Percentiles rank a stretch among this genome's conserved stretches.
These are phyloP conservation scores for Claviceps monticola DNA, from an alignment of 2,329 filamentous ascomycete genomes.

Conservation along the genomic window DNA sequence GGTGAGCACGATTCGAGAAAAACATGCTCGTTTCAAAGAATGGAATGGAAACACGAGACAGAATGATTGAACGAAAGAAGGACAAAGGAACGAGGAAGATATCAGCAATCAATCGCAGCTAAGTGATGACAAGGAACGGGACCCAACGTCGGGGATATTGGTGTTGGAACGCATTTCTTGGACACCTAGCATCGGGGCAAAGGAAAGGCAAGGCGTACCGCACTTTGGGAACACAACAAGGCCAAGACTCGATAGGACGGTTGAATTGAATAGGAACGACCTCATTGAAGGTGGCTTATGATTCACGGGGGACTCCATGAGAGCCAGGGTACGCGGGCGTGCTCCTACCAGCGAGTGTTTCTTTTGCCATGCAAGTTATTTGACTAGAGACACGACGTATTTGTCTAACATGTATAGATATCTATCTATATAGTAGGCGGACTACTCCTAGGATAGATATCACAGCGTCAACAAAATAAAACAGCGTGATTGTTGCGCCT, in stretches of 20 bases:
- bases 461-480: not conserved
- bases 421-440: not conserved
- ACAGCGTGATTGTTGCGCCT: not conserved
- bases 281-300: not conserved
- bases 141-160: not conserved
- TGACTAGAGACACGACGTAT: too few relatives aligned
- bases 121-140: not conserved
- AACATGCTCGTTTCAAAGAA: not conserved
- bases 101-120: not conserved
- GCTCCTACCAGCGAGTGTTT: not conserved
- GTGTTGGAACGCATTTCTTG: not conserved
- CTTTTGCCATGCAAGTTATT: not conserved
- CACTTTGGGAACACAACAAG: not conserved
- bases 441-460: not conserved
- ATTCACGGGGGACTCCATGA: not conserved
- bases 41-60: not conserved
- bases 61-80: not conserved
- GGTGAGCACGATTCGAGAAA: not conserved
- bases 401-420: not conserved
- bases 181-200: not conserved
- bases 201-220: too few relatives aligned
- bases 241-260: not conserved
- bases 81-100: not conserved
- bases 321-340: not conserved
- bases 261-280: not conserved